Conservation (phyloP, 1,284 basidiomycete genomes). For the Sporisorium exsertum region DNA sequence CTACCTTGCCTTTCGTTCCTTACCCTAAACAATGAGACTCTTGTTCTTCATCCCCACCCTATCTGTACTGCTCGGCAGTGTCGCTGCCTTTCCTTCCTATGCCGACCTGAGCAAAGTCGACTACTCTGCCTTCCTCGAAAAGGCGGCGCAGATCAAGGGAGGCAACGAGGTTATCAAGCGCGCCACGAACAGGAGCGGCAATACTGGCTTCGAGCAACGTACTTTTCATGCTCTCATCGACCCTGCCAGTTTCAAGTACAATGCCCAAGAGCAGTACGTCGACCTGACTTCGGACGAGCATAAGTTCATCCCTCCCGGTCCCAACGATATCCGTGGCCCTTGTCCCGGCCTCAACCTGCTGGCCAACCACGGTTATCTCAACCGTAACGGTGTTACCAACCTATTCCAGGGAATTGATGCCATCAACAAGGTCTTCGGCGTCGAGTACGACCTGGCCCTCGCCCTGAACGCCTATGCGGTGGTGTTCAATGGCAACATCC, state of each 20-base stretch:
- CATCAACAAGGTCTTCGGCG: constrained; percentile 52
- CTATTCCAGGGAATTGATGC: constrained; percentile 54
- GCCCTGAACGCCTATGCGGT: constrained; percentile 55
- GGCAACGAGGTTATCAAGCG: constrained; percentile 26
- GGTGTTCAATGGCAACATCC: constrained; percentile 60
- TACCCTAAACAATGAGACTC: constrained; percentile 24
- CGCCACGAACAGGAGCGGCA: constrained; percentile 5
- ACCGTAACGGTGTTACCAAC: constrained; percentile 51
- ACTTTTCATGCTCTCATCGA: constrained; percentile 45
- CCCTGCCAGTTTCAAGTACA: constrained; percentile 52
- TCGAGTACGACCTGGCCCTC: constrained; percentile 41
- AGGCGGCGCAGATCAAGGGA: constrained; percentile 36
- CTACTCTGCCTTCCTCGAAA: constrained; percentile 45
- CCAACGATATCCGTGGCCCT: constrained; percentile 56
- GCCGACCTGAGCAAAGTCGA: constrained; percentile 25
- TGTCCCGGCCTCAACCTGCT: constrained; percentile 57
- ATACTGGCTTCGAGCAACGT: constrained; percentile 34
- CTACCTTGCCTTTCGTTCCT: constrained; percentile 5
- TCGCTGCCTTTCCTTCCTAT: constrained; percentile 44
- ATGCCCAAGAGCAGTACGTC: constrained; percentile 44
- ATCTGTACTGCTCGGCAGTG: constrained; percentile 29
- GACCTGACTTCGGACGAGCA: constrained; percentile 54
- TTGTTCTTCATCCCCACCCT: constrained; percentile 11
- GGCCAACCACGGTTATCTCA: constrained; percentile 58
- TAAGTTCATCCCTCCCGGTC: constrained; percentile 54